These are phyloP conservation scores for Aspergillus nidulans DNA, from an alignment of 495 filamentous ascomycete genomes.

Conservation along the genomic window DNA sequence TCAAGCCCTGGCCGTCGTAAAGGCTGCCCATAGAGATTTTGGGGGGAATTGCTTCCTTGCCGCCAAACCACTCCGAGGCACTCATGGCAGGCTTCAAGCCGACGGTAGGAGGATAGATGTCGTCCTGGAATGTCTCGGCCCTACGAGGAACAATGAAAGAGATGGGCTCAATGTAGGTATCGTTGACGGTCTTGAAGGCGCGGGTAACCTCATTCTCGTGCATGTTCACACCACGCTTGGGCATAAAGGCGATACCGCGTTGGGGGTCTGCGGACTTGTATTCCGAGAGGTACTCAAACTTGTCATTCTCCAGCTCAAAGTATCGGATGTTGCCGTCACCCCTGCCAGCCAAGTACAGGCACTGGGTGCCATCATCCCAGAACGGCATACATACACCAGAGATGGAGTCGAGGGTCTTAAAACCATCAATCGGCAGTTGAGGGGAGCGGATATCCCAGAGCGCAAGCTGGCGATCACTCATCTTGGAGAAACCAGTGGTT, in stretches of 20 bases:
- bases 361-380: constrained; percentile 95
- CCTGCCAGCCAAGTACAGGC: constrained; percentile 91
- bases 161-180: constrained; percentile 89
- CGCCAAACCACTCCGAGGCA: constrained; percentile 76
- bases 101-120: constrained; percentile 84
- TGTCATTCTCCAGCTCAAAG: constrained; percentile 95
- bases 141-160: constrained; percentile 95
- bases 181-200: constrained; percentile 94
- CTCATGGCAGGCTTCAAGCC: constrained; percentile 76
- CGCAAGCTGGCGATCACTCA: constrained; percentile 95
- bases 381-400: constrained; percentile 99
- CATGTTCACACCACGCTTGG: constrained; percentile 90
- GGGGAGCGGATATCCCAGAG: constrained; percentile 88
- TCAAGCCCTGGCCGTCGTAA: constrained; percentile 75
- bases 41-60: constrained; percentile 75
- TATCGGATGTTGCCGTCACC: constrained; percentile 99
- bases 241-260: constrained; percentile 89
- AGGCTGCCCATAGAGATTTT: constrained; percentile 92
- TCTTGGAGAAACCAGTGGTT: constrained; percentile 94
- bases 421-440: constrained; percentile 78
- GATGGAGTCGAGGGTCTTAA: constrained; percentile 83
- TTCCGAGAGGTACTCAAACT: constrained; percentile 92
- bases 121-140: constrained; percentile 95
- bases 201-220: constrained; percentile 96
- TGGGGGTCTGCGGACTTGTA: constrained; percentile 95